Conservation (phyloP, 345 rosid genomes). For the Triadica sebifera region DNA sequence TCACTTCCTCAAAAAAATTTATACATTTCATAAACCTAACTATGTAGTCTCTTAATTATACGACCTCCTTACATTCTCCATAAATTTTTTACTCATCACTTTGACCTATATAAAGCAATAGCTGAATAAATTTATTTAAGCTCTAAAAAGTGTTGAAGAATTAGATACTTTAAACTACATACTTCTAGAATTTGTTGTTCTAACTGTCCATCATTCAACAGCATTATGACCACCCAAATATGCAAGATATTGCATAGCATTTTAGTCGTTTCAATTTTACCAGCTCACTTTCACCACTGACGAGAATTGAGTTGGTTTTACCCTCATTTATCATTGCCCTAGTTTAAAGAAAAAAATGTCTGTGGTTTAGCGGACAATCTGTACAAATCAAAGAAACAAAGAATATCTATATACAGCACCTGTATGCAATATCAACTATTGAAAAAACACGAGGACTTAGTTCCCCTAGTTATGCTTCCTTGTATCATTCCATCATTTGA, state of each 20-base stretch:
- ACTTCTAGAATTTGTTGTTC: conserved; percentile 85
- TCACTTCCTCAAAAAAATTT: neutral
- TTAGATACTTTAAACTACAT: conserved; percentile 32
- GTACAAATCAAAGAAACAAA: conserved; percentile 14
- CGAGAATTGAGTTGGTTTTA: conserved; percentile 74
- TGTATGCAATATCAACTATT: conserved; percentile 71
- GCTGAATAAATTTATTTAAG: neutral
- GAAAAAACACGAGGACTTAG: conserved; percentile 81
- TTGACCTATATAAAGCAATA: neutral
- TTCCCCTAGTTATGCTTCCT: conserved; percentile 52
- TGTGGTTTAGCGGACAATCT: conserved; percentile 13
- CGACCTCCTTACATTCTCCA: neutral
- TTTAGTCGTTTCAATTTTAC: conserved; percentile 95
- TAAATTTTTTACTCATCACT: neutral
- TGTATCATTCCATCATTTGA: conserved; percentile 59
- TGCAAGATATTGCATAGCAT: conserved; percentile 92
- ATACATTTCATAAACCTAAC: neutral
- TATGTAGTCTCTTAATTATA: neutral
- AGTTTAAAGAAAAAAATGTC: conserved; percentile 19
- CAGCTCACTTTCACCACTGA: conserved; percentile 97
- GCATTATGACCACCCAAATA: conserved; percentile 66
- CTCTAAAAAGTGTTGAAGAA: neutral
- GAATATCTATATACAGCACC: conserved; percentile 36
- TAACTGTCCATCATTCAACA: conserved; percentile 63
- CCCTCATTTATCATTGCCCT: conserved; percentile 83